A percentile compares a stretch with the other conserved stretches of the same genome.
Conservation (phyloP, 1,284 basidiomycete genomes). For the Cutaneotrichosporon daszewskae region DNA sequence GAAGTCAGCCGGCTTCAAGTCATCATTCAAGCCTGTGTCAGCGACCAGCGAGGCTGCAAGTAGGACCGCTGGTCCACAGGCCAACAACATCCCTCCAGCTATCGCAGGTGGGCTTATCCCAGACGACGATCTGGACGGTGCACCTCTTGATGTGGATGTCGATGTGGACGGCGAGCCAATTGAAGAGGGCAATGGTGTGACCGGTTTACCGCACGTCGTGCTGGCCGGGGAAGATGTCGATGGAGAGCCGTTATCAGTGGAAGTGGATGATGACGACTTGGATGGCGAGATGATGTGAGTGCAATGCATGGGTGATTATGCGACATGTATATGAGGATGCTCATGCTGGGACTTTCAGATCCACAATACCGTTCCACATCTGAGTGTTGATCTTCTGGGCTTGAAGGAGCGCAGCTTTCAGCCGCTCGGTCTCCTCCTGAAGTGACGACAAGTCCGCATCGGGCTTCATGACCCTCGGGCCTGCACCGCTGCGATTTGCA, state of each 20-base stretch:
- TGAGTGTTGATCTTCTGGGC: slow-evolving; percentile 79
- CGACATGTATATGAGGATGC: neutral
- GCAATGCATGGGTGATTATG: neutral
- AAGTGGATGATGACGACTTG: slow-evolving; percentile 43
- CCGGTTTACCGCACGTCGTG: slow-evolving; percentile 25
- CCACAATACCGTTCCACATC: slow-evolving; percentile 74
- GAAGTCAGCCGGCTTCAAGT: slow-evolving; percentile 63
- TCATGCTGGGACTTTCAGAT: slow-evolving; percentile 32
- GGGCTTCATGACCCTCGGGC: too few species aligned
- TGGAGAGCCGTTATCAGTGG: slow-evolving; percentile 49
- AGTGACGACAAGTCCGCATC: slow-evolving; percentile 54
- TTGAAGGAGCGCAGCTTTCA: slow-evolving; percentile 65
- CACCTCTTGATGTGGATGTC: neutral
- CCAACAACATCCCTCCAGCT: too few species aligned
- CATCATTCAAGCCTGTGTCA: slow-evolving; percentile 35
- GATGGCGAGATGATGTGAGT: slow-evolving; percentile 25
- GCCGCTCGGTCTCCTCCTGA: slow-evolving; percentile 60
- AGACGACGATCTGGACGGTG: slow-evolving; percentile 4
- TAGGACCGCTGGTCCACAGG: too few species aligned
- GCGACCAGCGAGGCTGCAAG: neutral
- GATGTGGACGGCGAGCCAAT: slow-evolving; percentile 28
- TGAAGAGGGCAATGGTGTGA: slow-evolving; percentile 44
- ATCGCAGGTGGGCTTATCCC: slow-evolving; percentile 45
- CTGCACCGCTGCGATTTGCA: too few species aligned
- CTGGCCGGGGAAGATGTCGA: slow-evolving; percentile 53